Evolutionary conservation across 1,139 yeast species (phyloP), one percentile per base, ranked within the genome.

Genomic region (Pichia sp.): DNA sequence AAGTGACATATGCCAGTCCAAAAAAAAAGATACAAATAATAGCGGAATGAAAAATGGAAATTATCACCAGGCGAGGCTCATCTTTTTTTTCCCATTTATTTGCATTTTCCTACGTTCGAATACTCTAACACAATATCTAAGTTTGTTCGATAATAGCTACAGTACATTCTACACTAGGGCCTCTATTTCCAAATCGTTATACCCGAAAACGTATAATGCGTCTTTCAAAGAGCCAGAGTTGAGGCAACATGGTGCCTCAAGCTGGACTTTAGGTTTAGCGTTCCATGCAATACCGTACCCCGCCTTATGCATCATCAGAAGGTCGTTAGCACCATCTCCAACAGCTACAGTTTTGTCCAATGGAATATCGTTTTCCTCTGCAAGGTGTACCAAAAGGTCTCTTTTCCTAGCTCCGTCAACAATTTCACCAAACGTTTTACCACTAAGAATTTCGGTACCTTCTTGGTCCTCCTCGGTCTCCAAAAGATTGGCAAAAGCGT

Each of bases 271-370:
- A 36, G 98, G 97, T 69, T 95, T 95, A 16, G 99, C 99, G 68
- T 90, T 87, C 95, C 97, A 95, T 0, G 99, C 99, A 57, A 95
- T 78, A 19, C 99, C 99, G 69, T 84, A 88, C 0, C 98, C 98
- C 1, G 97, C 97, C 19, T 73, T 82, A 3, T 76, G 80, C 98
- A 95, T 93, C 92, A 95, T 95, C 47, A 81, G 81, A 67, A 95
- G 75, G 70, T 95, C 99, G 66, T 95, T 95, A 30, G 98, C 96
- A 36, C 99, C 99, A 68, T 95, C 99, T 34, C 99, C 99, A 42
- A 95, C 89, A 44, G 98, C 98, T 50, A 89, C 85, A 0, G 85
- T 82, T 16, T 77, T 68, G 45, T 70, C 71, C 4, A 86, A 73
- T 31, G 81, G 81, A 34, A 92, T 77, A 4, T 71, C 71, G 61